A percentile compares a stretch with the other conserved stretches of the same genome.
These are phyloP conservation scores for Aurantiochytrium sp. DNA, from an alignment of 108 stramenopile species.

Conservation along the genomic window DNA sequence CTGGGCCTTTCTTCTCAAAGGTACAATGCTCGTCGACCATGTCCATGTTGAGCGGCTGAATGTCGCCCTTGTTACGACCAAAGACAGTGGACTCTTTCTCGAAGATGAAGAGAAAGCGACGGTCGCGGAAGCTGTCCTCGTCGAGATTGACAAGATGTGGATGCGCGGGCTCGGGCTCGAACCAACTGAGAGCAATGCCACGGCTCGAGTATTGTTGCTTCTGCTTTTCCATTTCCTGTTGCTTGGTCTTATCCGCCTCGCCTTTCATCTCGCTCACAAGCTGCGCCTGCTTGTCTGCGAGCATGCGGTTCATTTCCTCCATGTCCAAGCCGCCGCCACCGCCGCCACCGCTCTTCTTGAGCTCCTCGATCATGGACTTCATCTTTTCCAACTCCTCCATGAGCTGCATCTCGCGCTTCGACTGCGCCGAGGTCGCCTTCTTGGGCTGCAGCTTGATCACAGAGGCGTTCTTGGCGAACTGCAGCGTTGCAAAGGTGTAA, in stretches of 20 bases:
- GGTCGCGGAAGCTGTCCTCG: constrained; percentile 50
- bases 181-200: constrained; percentile 39
- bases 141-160: constrained; percentile 50
- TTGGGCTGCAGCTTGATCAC: constrained; percentile 56
- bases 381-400: constrained; percentile 49
- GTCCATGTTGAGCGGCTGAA: constrained; percentile 46
- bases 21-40: constrained; percentile 35
- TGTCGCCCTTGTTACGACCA: constrained; percentile 46
- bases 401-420: constrained; percentile 40
- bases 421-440: constrained; percentile 49
- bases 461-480: constrained; percentile 52
- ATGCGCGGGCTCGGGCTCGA: constrained; percentile 26
- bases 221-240: constrained; percentile 47
- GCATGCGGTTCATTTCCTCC: constrained; percentile 21
- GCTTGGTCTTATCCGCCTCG: constrained; percentile 13
- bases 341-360: constrained; percentile 22
- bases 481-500: constrained; percentile 54
- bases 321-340: constrained; percentile 19
- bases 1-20: constrained; percentile 26
- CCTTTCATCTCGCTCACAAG: constrained; percentile 3
- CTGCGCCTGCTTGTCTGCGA: constrained; percentile 41
- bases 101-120: constrained; percentile 50
- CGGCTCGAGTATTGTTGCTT: constrained; percentile 39
- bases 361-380: constrained; percentile 42
- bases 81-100: constrained; percentile 32